phyloP scores from a whole-genome alignment of 768 basidiomycete species.

The Podaxis mareebaensis region DNA sequence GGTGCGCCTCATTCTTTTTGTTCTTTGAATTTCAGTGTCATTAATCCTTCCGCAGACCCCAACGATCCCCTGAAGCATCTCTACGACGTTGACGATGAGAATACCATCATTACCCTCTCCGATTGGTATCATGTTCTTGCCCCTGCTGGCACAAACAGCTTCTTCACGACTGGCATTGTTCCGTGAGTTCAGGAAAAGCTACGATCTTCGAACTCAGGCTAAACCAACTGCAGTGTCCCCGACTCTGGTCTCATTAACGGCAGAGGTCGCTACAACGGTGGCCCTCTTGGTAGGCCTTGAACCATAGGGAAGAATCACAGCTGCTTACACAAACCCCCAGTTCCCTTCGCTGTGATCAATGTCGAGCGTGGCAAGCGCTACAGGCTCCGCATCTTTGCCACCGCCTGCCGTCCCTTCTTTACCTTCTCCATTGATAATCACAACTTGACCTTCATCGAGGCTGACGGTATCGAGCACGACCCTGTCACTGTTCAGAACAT shows the following conservation, averaged over 20 bases:
- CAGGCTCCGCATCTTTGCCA: conserved; percentile 53
- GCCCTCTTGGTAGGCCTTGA: conserved; percentile 19
- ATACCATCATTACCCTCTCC: conserved; percentile 19
- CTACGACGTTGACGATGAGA: conserved; percentile 23
- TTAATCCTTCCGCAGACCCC: conserved; percentile 2
- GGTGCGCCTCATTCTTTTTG: conserved; percentile 16
- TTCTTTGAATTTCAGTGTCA: not conserved
- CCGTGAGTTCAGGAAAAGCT: conserved; percentile 8
- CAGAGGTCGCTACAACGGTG: conserved; percentile 23
- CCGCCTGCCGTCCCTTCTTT: conserved; percentile 45
- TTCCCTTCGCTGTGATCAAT: conserved; percentile 33
- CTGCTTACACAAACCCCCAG: not conserved
- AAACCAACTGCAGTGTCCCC: not conserved
- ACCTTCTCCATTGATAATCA: conserved; percentile 38
- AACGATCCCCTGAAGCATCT: conserved; percentile 19
- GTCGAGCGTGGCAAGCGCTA: conserved; percentile 46
- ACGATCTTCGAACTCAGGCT: not conserved
- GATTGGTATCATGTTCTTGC: conserved; percentile 20
- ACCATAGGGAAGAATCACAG: not conserved
- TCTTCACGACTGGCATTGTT: conserved; percentile 10
- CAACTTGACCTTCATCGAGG: conserved; percentile 27
- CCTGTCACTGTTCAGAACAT: conserved; percentile 39
- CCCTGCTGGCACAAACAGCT: not conserved
- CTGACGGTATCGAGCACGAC: conserved; percentile 33
- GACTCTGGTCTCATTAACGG: conserved; percentile 24